A percentile compares a stretch with the other conserved stretches of the same genome.
These are phyloP conservation scores for Claviceps pusilla DNA, from an alignment of 2,329 filamentous ascomycete species.

Conservation along the genomic window DNA sequence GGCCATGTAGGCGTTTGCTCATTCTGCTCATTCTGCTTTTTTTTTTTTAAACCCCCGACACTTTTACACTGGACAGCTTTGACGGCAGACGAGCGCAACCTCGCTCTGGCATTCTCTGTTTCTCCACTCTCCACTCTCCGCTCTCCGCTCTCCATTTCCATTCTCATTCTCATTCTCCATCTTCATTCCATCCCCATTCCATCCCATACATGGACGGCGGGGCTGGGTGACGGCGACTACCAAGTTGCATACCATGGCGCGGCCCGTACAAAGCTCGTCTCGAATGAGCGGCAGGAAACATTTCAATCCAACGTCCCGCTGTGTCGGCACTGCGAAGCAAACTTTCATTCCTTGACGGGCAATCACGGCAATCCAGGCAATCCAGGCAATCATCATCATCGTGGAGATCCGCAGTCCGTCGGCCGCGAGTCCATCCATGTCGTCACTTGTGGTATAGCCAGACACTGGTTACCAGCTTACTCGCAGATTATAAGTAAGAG, in stretches of 20 bases:
- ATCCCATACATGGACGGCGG: background rate
- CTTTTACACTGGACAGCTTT: no score
- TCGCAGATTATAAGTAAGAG: conserved; percentile 1
- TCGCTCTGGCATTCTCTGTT: background rate
- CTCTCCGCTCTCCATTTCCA: no score
- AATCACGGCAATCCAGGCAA: background rate
- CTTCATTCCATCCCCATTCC: background rate
- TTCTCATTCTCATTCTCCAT: background rate
- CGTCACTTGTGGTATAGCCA: background rate
- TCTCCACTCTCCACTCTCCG: no score
- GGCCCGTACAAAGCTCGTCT: background rate
- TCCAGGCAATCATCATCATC: background rate
- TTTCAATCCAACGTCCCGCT: background rate
- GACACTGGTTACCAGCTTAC: background rate
- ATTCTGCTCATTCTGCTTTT: no score
- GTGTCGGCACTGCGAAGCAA: background rate
- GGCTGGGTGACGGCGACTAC: background rate
- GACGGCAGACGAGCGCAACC: background rate
- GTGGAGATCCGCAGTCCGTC: background rate
- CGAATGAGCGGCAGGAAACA: background rate
- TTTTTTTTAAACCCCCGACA: no score
- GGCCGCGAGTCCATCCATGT: background rate
- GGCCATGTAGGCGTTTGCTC: no score
- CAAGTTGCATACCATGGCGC: conserved; percentile 3
- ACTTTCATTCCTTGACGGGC: background rate